Conservation (phyloP, 1,284 basidiomycete species). For the Austroboletus rostrupii region DNA sequence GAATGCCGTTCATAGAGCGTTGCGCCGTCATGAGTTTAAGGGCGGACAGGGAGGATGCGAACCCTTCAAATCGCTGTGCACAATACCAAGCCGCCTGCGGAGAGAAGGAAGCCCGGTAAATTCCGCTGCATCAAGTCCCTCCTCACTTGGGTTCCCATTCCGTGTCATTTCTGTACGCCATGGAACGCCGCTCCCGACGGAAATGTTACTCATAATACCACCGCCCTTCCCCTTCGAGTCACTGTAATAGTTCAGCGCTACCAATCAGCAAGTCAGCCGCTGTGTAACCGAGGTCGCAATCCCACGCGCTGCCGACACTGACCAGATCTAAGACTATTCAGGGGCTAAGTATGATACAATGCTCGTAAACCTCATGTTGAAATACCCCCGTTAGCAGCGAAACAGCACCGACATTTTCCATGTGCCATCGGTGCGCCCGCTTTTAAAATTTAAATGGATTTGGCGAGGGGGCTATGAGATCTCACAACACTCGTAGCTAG, state of each 20-base stretch:
- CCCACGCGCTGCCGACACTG: slow-evolving; percentile 25
- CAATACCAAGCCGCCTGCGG: slow-evolving; percentile 4
- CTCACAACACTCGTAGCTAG: neutral
- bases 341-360: neutral
- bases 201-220: slow-evolving; percentile 3
- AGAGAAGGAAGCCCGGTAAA: slow-evolving; percentile 9
- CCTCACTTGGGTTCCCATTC: slow-evolving; percentile 14
- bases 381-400: neutral
- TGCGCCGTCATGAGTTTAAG: neutral
- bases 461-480: slow-evolving; percentile 5
- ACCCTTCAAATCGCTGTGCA: neutral
- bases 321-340: slow-evolving; percentile 1
- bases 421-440: slow-evolving; percentile 9
- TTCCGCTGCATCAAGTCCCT: neutral
- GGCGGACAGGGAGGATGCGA: no score
- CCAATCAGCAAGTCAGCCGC: neutral
- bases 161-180: slow-evolving; percentile 1
- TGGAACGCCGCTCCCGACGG: slow-evolving; percentile 23
- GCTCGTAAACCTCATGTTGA: slow-evolving; percentile 5
- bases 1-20: neutral
- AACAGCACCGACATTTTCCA: neutral
- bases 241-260: slow-evolving; percentile 14
- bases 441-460: slow-evolving; percentile 6
- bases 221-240: slow-evolving; percentile 5
- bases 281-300: slow-evolving; percentile 21